A percentile compares a stretch with the other conserved stretches of the same genome.
Conservation (phyloP, 2,329 filamentous ascomycete genomes). For the Venturia carpophila region DNA sequence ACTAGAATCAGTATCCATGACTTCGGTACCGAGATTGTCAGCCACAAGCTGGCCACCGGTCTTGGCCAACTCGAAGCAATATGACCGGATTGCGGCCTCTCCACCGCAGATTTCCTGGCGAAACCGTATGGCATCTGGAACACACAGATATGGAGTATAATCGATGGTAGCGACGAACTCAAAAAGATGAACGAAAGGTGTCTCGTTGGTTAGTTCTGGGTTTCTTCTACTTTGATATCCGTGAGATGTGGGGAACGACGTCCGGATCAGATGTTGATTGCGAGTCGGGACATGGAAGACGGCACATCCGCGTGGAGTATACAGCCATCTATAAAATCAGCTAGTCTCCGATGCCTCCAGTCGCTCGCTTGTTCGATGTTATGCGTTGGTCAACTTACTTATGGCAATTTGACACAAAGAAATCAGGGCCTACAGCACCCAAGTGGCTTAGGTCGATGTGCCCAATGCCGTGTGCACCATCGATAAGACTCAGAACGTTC, state of each 20-base stretch:
- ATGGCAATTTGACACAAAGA: constrained; percentile 79
- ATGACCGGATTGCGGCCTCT: constrained; percentile 60
- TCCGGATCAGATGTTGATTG: constrained; percentile 68
- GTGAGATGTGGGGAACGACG: constrained; percentile 71
- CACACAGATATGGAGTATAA: constrained; percentile 60
- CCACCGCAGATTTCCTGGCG: constrained; percentile 62
- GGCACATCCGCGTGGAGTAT: constrained; percentile 72
- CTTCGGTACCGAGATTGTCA: constrained; percentile 56
- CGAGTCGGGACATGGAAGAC: constrained; percentile 69
- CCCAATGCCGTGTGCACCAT: constrained; percentile 79
- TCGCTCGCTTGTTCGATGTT: not conserved
- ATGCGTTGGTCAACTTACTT: constrained; percentile 41
- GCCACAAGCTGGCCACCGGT: constrained; percentile 57
- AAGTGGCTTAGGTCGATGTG: constrained; percentile 65
- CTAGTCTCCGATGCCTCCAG: not conserved
- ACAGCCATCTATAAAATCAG: constrained; percentile 57
- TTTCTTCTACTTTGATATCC: constrained; percentile 53
- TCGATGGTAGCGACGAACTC: constrained; percentile 72
- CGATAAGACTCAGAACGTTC: constrained; percentile 64
- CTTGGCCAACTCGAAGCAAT: constrained; percentile 55
- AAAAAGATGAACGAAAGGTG: constrained; percentile 61
- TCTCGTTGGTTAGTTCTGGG: constrained; percentile 41
- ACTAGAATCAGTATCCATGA: constrained; percentile 58
- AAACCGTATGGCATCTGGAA: constrained; percentile 65
- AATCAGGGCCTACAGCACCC: constrained; percentile 62